Conservation (phyloP, 2,329 filamentous ascomycete species). For the Nothopassalora personata region DNA sequence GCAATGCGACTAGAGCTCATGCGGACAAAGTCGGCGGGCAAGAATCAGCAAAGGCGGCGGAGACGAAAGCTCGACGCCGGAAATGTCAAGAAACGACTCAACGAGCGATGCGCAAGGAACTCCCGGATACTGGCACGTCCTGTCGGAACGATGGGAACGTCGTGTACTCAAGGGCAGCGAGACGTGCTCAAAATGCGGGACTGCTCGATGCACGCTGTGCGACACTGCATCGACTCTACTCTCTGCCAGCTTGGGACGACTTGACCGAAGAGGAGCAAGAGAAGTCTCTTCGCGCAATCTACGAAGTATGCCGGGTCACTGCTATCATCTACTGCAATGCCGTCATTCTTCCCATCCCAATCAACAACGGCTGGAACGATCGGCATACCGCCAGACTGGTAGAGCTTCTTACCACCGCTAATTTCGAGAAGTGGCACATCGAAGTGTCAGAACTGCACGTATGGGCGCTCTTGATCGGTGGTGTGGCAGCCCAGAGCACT, state of each 20-base stretch:
- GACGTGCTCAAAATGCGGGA: background rate
- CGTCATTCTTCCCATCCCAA: conserved; percentile 1
- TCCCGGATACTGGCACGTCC: background rate
- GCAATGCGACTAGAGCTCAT: background rate
- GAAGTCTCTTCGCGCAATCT: background rate
- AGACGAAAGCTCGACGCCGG: background rate
- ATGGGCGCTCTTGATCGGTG: conserved; percentile 4
- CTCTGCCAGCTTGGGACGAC: conserved; percentile 1
- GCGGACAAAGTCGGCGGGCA: background rate
- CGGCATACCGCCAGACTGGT: background rate
- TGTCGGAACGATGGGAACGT: background rate
- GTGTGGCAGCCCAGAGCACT: conserved; percentile 1
- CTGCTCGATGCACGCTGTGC: background rate
- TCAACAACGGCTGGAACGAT: conserved; percentile 7
- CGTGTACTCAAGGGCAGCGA: background rate
- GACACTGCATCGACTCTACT: conserved; percentile 4
- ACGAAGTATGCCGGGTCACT: conserved; percentile 5
- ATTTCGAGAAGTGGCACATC: background rate
- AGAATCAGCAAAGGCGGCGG: background rate
- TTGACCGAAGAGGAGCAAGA: background rate
- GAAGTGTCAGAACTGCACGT: background rate
- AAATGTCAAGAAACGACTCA: background rate
- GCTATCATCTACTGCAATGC: conserved; percentile 8
- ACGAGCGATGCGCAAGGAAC: background rate
- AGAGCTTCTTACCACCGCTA: background rate